Conservation (phyloP, 768 basidiomycete genomes). For the Crucibulum laeve region DNA sequence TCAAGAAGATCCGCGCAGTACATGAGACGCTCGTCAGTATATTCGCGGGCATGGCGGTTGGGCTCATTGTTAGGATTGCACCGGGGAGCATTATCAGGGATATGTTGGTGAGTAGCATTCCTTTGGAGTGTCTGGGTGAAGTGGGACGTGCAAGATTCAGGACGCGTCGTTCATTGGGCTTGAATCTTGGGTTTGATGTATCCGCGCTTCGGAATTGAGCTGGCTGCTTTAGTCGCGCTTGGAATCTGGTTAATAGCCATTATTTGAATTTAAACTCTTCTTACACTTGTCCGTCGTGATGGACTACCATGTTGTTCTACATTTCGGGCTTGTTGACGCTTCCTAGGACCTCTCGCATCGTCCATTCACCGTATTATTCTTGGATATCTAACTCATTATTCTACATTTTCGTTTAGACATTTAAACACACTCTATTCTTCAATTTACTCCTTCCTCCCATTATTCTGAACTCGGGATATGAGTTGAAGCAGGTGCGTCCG, state of each 20-base stretch:
- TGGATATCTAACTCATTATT: not conserved
- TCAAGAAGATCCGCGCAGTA: slow-evolving; percentile 90
- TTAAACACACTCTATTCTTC: slow-evolving; percentile 96
- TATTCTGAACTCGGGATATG: slow-evolving; percentile 96
- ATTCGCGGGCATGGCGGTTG: slow-evolving; percentile 94
- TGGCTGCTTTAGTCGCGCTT: not conserved
- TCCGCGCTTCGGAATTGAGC: too few relatives aligned
- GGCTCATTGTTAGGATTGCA: slow-evolving; percentile 81
- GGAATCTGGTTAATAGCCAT: too few relatives aligned
- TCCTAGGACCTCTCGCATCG: too few relatives aligned
- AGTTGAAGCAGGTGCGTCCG: slow-evolving; percentile 81
- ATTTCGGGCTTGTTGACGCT: too few relatives aligned
- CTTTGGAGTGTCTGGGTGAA: too few relatives aligned
- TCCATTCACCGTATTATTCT: not conserved
- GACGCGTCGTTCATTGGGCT: not conserved
- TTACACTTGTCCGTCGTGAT: too few relatives aligned
- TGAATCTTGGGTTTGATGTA: not conserved
- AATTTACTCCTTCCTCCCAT: slow-evolving; percentile 98
- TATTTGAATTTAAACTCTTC: too few relatives aligned
- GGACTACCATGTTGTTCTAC: too few relatives aligned
- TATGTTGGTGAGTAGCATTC: slow-evolving; percentile 77
- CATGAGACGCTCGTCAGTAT: slow-evolving; percentile 97
- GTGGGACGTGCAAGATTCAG: not conserved
- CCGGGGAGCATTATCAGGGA: slow-evolving; percentile 94
- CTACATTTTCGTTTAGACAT: slow-evolving; percentile 52